These are phyloP conservation scores for Sarocladium oryzae DNA, from an alignment of 2,329 filamentous ascomycete species.

Conservation along the genomic window DNA sequence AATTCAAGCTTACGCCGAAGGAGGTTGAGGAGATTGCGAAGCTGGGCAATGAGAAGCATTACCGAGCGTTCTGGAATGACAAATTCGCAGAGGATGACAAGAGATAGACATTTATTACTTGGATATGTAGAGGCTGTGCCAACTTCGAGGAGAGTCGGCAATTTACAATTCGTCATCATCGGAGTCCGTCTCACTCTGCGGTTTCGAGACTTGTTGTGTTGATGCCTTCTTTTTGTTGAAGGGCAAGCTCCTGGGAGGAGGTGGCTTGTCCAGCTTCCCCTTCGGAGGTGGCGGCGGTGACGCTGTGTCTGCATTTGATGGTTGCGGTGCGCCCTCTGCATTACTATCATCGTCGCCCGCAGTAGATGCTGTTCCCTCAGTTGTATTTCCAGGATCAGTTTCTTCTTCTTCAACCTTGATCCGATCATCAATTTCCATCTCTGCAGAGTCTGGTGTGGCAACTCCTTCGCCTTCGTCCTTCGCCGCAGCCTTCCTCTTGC, in stretches of 20 bases:
- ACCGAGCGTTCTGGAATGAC: conserved; percentile 50
- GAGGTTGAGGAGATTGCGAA: conserved; percentile 52
- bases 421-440: conserved; percentile 42
- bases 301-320: conserved; percentile 8
- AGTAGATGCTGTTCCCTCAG: conserved; percentile 34
- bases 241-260: conserved; percentile 36
- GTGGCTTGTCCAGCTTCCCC: conserved; percentile 22
- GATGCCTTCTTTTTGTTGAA: conserved; percentile 33
- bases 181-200: conserved; percentile 44
- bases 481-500: conserved; percentile 44
- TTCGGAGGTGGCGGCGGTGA: conserved; percentile 11
- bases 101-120: conserved; percentile 16
- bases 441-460: conserved; percentile 40
- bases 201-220: conserved; percentile 14
- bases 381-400: conserved; percentile 33
- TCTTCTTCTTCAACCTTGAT: conserved; percentile 29
- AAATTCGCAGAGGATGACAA: conserved; percentile 47
- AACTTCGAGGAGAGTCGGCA: neutral
- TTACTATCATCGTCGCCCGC: conserved; percentile 36
- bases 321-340: conserved; percentile 21
- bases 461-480: conserved; percentile 23
- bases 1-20: conserved; percentile 52
- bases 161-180: conserved; percentile 50
- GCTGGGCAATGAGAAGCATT: conserved; percentile 54
- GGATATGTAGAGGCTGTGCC: neutral